These are phyloP conservation scores for Durusdinium trenchii DNA, from an alignment of 73 alveolate genomes.

Conservation along the genomic window DNA sequence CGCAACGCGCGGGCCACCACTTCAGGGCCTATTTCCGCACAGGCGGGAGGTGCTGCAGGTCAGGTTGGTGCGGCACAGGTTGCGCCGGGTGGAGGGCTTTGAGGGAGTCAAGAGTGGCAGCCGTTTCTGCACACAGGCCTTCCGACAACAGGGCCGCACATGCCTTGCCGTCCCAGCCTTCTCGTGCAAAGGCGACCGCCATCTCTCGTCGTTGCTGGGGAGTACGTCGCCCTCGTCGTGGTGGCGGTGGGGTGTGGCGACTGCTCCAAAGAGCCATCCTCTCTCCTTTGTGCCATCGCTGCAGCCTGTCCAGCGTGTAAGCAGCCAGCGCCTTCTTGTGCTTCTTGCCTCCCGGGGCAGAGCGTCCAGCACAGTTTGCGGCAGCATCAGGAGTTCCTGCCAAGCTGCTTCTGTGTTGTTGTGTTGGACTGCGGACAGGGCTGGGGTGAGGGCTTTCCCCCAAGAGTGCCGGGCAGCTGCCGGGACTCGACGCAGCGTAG, in stretches of 20 bases:
- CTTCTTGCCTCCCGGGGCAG: not conserved
- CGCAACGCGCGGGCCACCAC: not conserved
- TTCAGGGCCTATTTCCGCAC: not conserved
- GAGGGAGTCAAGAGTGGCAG: not conserved
- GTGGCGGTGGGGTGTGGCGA: no score
- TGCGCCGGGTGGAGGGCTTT: not conserved
- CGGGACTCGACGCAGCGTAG: not conserved
- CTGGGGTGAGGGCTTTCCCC: not conserved
- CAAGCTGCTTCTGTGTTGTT: not conserved
- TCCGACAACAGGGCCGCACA: not conserved
- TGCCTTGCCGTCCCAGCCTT: not conserved
- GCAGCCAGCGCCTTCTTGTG: not conserved
- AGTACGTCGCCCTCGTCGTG: not conserved
- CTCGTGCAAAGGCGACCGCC: not conserved
- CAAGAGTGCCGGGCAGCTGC: not conserved
- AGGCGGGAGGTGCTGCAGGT: not conserved
- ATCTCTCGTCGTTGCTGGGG: slow-evolving; percentile 2
- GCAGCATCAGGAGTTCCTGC: no score
- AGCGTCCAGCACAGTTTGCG: not conserved
- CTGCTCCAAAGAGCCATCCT: not conserved
- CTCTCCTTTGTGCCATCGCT: not conserved
- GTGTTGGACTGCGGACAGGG: not conserved
- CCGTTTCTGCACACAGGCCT: not conserved
- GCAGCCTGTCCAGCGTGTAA: not conserved
- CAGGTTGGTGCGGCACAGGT: not conserved